phyloP scores from a whole-genome alignment of 352 stramenopile genomes.

The Pythium coloratum region DNA sequence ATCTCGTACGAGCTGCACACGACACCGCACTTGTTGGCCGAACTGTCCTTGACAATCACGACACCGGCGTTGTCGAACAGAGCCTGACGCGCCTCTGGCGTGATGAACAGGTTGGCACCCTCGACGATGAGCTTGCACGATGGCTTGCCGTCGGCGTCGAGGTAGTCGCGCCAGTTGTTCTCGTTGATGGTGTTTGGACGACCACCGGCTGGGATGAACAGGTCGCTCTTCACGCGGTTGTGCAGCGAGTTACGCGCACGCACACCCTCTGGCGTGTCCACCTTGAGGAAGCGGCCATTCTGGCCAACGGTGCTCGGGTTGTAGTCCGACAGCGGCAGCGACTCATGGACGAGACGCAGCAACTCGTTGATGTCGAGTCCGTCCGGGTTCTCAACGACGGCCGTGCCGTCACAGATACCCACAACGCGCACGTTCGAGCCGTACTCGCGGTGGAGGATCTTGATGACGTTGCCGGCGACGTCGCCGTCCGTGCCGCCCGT shows the following conservation, averaged over 20 bases:
- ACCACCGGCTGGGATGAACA: slow-evolving; percentile 83
- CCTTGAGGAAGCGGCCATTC: slow-evolving; percentile 85
- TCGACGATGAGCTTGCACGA: slow-evolving; percentile 81
- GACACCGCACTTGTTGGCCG: slow-evolving; percentile 88
- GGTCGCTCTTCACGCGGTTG: slow-evolving; percentile 91
- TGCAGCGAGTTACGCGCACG: slow-evolving; percentile 97
- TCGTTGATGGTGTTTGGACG: slow-evolving; percentile 86
- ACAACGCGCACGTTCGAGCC: slow-evolving; percentile 94
- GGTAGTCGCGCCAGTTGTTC: slow-evolving; percentile 81
- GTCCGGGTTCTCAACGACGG: slow-evolving; percentile 94
- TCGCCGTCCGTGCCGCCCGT: slow-evolving; percentile 97
- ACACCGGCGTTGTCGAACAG: slow-evolving; percentile 93
- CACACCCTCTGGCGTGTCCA: slow-evolving; percentile 66
- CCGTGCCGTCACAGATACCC: slow-evolving; percentile 89
- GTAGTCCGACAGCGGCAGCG: slow-evolving; percentile 87
- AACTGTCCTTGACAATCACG: slow-evolving; percentile 98
- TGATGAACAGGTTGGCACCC: slow-evolving; percentile 87
- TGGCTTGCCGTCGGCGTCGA: slow-evolving; percentile 71
- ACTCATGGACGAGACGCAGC: slow-evolving; percentile 91
- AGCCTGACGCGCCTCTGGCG: slow-evolving; percentile 79
- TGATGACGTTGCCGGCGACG: slow-evolving; percentile 97
- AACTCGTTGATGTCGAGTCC: slow-evolving; percentile 94
- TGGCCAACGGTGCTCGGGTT: slow-evolving; percentile 45
- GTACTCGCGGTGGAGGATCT: slow-evolving; percentile 93
- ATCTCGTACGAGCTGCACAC: slow-evolving; percentile 88